Evolutionary conservation across 345 rosid genomes (phyloP).

Genomic region (Xanthoceras sorbifolium): DNA sequence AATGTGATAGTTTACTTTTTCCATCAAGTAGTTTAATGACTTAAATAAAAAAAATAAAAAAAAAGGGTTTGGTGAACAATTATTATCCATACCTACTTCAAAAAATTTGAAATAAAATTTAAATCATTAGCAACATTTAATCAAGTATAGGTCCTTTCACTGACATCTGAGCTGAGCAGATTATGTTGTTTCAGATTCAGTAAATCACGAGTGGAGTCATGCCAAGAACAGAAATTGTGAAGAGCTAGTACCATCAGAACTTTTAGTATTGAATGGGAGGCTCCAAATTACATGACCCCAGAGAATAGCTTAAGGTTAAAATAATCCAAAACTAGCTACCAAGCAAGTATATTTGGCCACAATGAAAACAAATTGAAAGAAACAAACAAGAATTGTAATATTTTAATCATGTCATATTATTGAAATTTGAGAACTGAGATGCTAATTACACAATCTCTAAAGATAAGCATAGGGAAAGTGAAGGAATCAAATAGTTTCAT

Average conservation of each 20-base stretch:
- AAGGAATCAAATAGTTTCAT: no score
- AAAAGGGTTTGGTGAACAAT: background rate
- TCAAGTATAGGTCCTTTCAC: background rate
- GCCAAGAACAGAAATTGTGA: background rate
- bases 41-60: background rate
- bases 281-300: background rate
- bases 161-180: background rate
- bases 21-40: background rate
- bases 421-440: background rate
- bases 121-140: background rate
- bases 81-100: background rate
- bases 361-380: constrained; percentile 19
- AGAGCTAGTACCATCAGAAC: background rate
- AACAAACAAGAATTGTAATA: background rate
- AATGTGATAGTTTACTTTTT: background rate
- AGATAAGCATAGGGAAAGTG: no score
- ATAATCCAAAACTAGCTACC: no score
- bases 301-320: no score
- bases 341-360: constrained; percentile 7
- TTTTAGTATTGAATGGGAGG: background rate
- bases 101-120: background rate
- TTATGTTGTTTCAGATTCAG: background rate
- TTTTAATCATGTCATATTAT: background rate
- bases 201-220: background rate
- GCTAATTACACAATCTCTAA: background rate